Evolutionary conservation across 257 asterid species (phyloP).

Genomic region (Handroanthus guayacan): DNA sequence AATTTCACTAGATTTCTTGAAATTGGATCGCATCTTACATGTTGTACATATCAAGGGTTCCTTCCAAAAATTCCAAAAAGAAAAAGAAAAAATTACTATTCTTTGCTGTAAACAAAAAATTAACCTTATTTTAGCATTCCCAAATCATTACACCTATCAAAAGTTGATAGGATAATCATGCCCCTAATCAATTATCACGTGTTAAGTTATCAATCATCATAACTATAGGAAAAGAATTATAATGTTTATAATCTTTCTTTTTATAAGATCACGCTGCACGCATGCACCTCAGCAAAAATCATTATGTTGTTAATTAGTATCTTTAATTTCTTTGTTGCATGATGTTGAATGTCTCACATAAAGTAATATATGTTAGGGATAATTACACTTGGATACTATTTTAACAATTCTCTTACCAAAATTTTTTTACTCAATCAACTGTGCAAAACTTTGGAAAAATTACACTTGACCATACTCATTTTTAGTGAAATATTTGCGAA

Average conservation of each 20-base stretch:
- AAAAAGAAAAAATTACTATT: not conserved
- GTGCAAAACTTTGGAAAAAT: too few species aligned
- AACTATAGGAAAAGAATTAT: slow-evolving; percentile 8
- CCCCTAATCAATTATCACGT: slow-evolving; percentile 40
- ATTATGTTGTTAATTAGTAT: slow-evolving; percentile 11
- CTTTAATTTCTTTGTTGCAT: slow-evolving; percentile 6
- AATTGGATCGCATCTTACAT: too few species aligned
- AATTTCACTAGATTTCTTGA: too few species aligned
- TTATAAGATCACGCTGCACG: slow-evolving; percentile 25
- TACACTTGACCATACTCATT: too few species aligned
- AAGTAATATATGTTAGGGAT: too few species aligned
- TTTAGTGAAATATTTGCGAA: too few species aligned
- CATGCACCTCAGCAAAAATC: slow-evolving; percentile 29
- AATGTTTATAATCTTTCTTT: slow-evolving; percentile 19
- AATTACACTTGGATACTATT: too few species aligned
- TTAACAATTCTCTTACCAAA: too few species aligned
- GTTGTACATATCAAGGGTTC: too few species aligned
- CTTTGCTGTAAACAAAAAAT: slow-evolving; percentile 2
- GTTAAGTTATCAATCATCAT: not conserved
- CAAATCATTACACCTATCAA: slow-evolving; percentile 28
- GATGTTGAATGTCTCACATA: not conserved
- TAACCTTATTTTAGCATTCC: not conserved
- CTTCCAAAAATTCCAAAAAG: not conserved
- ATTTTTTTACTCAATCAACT: too few species aligned
- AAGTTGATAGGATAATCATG: slow-evolving; percentile 31